These are phyloP conservation scores for Craterostigma plantagineum DNA, from an alignment of 257 asterid genomes.

Conservation along the genomic window DNA sequence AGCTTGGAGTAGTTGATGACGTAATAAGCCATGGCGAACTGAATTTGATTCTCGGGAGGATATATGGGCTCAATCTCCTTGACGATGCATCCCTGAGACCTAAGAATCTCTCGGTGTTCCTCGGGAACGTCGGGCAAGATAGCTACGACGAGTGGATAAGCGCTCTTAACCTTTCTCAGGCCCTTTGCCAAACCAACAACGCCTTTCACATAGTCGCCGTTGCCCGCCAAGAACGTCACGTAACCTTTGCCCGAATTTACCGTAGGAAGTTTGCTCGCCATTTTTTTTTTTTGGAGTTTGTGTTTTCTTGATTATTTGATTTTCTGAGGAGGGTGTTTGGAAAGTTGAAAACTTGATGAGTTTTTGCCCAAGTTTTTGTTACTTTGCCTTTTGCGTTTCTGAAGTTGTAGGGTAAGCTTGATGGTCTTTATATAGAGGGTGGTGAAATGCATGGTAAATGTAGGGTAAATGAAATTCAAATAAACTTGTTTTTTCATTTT, in stretches of 20 bases:
- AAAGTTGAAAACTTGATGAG: no score
- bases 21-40: constrained; percentile 44
- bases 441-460: no score
- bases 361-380: no score
- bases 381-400: no score
- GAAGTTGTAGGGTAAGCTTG: no score
- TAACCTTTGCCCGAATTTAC: constrained; percentile 10
- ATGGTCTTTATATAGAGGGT: neutral
- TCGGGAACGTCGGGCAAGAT: constrained; percentile 40
- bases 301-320: no score
- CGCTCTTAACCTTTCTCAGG: constrained; percentile 33
- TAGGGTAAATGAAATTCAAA: no score
- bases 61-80: constrained; percentile 34
- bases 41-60: constrained; percentile 29
- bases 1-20: constrained; percentile 52
- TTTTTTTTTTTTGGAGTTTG: no score
- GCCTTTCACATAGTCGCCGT: constrained; percentile 38
- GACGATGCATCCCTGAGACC: constrained; percentile 34
- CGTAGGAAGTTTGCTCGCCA: no score
- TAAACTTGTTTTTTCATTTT: no score
- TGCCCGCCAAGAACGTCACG: constrained; percentile 34
- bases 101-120: constrained; percentile 30
- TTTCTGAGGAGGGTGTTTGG: no score
- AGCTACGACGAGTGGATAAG: constrained; percentile 47
- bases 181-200: constrained; percentile 52